Evolutionary conservation across 2,329 filamentous ascomycete genomes (phyloP).

Genomic region (Trichoderma aggressivum): DNA sequence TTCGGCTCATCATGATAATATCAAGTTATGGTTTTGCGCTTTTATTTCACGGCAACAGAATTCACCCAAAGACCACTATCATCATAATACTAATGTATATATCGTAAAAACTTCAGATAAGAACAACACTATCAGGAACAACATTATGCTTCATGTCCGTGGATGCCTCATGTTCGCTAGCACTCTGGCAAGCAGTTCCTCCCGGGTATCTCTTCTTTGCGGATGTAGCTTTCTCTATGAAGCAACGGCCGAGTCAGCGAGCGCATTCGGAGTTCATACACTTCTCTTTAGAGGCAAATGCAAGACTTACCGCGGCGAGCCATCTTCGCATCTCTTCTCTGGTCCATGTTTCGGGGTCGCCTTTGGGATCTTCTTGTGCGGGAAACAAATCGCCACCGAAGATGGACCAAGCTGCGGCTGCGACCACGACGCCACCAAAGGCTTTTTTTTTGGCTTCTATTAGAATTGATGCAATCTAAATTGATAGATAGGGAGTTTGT

Average conservation of each 20-base stretch:
- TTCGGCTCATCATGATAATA: background rate
- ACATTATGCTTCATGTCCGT: constrained; percentile 24
- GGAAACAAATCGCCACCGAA: constrained; percentile 87
- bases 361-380: constrained; percentile 68
- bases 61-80: background rate
- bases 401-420: constrained; percentile 77
- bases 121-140: background rate
- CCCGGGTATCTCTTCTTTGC: constrained; percentile 40
- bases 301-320: constrained; percentile 67
- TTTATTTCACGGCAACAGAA: background rate
- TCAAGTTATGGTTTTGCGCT: background rate
- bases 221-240: constrained; percentile 47
- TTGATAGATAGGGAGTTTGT: background rate
- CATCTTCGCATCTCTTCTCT: constrained; percentile 75
- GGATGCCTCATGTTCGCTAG: constrained; percentile 46
- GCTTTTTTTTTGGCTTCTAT: constrained; percentile 41
- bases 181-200: constrained; percentile 47
- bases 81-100: background rate
- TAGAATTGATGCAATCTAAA: background rate
- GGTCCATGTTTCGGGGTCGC: constrained; percentile 70
- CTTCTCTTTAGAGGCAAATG: no score
- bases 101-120: background rate
- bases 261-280: background rate
- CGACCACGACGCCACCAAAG: constrained; percentile 78
- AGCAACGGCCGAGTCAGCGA: background rate